phyloP scores from a whole-genome alignment of 2,329 filamentous ascomycete genomes.

The Trichoderma cornu-damae region DNA sequence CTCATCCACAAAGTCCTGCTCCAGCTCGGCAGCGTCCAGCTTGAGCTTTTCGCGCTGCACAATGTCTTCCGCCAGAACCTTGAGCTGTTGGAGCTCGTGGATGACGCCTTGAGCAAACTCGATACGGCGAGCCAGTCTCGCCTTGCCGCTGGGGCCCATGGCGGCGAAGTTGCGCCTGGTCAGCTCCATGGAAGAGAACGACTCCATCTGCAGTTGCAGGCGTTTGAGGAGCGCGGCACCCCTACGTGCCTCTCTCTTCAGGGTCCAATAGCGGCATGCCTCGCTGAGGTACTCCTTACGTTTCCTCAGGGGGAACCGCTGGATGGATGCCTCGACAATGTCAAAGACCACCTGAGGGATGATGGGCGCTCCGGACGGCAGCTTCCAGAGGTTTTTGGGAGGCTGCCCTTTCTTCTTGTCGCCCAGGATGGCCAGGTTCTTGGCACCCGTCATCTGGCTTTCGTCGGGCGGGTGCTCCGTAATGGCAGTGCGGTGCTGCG shows the following conservation, averaged over 20 bases:
- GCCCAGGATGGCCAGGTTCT: slow-evolving; percentile 68
- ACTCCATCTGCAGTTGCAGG: slow-evolving; percentile 89
- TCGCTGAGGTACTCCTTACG: slow-evolving; percentile 90
- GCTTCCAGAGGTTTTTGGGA: slow-evolving; percentile 62
- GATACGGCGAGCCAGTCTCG: slow-evolving; percentile 73
- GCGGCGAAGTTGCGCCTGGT: slow-evolving; percentile 92
- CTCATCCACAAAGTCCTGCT: slow-evolving; percentile 75
- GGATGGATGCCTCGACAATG: slow-evolving; percentile 75
- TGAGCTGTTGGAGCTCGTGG: slow-evolving; percentile 71
- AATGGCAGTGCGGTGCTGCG: slow-evolving; percentile 58
- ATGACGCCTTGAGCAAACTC: slow-evolving; percentile 77
- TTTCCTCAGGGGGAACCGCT: slow-evolving; percentile 73
- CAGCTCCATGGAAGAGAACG: slow-evolving; percentile 95
- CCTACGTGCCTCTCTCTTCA: slow-evolving; percentile 88
- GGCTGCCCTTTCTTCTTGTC: slow-evolving; percentile 67
- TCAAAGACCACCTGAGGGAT: slow-evolving; percentile 86
- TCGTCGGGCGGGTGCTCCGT: slow-evolving; percentile 73
- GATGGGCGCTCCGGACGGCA: slow-evolving; percentile 90
- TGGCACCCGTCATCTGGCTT: slow-evolving; percentile 75
- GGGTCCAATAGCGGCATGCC: slow-evolving; percentile 93
- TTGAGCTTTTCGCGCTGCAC: slow-evolving; percentile 74
- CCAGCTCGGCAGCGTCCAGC: slow-evolving; percentile 67
- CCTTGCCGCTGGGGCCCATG: slow-evolving; percentile 80
- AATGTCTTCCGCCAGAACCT: slow-evolving; percentile 62
- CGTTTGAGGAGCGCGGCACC: slow-evolving; percentile 90